Percentiles rank a stretch among this genome's conserved stretches.
phyloP scores from a whole-genome alignment of 768 basidiomycete genomes.

The Russula abietina region DNA sequence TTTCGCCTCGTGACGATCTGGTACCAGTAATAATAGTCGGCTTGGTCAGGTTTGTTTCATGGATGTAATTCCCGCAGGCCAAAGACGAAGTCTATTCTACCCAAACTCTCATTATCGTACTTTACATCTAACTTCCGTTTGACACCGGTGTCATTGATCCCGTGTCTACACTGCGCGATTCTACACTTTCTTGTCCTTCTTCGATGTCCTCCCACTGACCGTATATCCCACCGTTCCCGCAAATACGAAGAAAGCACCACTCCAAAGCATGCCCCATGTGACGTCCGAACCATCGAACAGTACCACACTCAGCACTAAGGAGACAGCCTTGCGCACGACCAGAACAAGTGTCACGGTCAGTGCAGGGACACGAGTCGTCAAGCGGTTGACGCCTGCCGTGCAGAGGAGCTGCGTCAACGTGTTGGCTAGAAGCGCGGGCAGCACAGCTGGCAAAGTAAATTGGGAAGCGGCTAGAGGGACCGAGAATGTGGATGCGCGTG shows the following conservation, averaged over 20 bases:
- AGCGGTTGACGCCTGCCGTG: conserved; percentile 78
- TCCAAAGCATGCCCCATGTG: conserved; percentile 50
- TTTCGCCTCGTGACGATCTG: background rate
- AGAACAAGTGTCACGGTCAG: conserved; percentile 75
- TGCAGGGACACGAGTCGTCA: conserved; percentile 70
- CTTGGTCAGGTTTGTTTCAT: background rate
- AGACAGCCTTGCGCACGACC: conserved; percentile 75
- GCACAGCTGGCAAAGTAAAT: conserved; percentile 51
- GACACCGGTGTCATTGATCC: no score
- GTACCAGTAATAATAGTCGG: background rate
- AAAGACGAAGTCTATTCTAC: background rate
- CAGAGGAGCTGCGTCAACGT: conserved; percentile 81
- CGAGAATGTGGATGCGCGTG: conserved; percentile 3
- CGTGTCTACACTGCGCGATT: background rate
- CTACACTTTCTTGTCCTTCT: conserved; percentile 24
- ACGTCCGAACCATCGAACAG: conserved; percentile 38
- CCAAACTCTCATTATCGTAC: background rate
- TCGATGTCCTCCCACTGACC: conserved; percentile 29
- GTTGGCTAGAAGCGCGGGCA: conserved; percentile 64
- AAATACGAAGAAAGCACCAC: conserved; percentile 61
- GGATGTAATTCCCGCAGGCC: background rate
- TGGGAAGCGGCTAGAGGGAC: conserved; percentile 26
- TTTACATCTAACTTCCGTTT: background rate
- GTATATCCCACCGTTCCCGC: conserved; percentile 69
- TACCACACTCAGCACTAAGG: conserved; percentile 63